Evolutionary conservation across 106 monocot species (phyloP), one percentile per base, ranked within the genome.

Genomic region (Acanthochlamys bracteata): DNA sequence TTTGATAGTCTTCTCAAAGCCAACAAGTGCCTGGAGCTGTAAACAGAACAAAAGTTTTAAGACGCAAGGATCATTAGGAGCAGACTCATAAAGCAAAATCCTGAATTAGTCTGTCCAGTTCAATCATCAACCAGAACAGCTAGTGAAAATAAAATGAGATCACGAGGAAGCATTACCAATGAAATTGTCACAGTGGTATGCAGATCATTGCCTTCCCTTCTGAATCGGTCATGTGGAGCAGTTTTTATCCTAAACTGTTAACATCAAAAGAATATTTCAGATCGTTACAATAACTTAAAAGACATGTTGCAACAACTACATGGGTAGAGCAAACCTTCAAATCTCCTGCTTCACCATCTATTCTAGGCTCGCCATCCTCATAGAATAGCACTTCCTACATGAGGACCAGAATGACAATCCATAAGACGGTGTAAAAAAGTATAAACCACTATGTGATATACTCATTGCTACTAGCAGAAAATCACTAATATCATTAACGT

Each of bases 271-370:
- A 14, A 20, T 1, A 52, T 42, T 47, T 25, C 3, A 16, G 25
- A 1, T 59, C 14, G 4, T 24, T 59, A 25, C 0, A 24, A 0
- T 7, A 59, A 25, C 24, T 66, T 17, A 53, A 16, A 47, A 66
- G 21, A 26, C 13, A 42, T 16, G 22, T 0, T 53, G 24, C 33
- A 3, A 33, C 33, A 58, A 69, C 7, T 49, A 46, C 49, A 49
- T 4, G 17, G 33, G 17, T 9, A 49, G 49, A 10, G 33, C 56
- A 54, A 40, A 96, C 95, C 95, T 90, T 96, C 42, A 96, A 71
- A 78, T 96, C 95, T 66, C 95, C 95, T 65, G 90, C 22, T 88
- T 96, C 95, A 57, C 95, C 95, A 75, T 96, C 95, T 73, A 96
- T 75, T 61, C 73, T 83, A 53, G 95, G 95, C 54, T 96, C 95